Evolutionary conservation across 495 filamentous ascomycete species (phyloP), one percentile per base, ranked within the genome.

Genomic region (Hypoxylon crocopeplum): DNA sequence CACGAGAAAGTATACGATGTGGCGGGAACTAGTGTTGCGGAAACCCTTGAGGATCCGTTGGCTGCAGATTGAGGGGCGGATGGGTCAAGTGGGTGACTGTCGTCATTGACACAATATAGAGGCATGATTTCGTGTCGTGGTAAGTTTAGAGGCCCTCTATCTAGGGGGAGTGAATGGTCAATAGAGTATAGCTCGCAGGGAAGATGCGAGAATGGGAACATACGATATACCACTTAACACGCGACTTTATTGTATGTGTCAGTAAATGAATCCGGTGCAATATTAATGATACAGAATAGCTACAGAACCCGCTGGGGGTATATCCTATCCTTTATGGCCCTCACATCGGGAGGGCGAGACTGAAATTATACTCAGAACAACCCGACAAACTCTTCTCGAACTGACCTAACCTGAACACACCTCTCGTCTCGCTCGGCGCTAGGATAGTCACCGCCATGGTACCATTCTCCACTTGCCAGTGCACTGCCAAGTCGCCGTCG

Each of bases 61-160:
- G 16, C 38, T 53, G 52, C 48, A 65, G 64, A 66, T 63, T 48
- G 65, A 70, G 62, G 61, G 68, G 53, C 46, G 56, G 42, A 64
- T 39, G 59, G 64, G 55, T 33, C 48, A 70, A 62, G 53, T 42
- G 58, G 65, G 56, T 68, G 68, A 55, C 50, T 66, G 61, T 47
- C 62, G 68, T 56, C 49, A 56, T 12, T 22, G 6, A n/a, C 13
- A n/a, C n/a, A n/a, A 29, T 19, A 15, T 33, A 15, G 16, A 16
- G 30, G 15, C 22, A 36, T 19, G 34, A n/a, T n/a, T n/a, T n/a
- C n/a, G n/a, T n/a, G n/a, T n/a, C n/a, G n/a, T 37, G 22, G 8
- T 25, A 25, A 24, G 22, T 41, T 49, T 8, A n/a, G 22, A 20
- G 30, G 20, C 30, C 13, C 1, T 25, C 24, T 39, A 53, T 11